These are phyloP conservation scores for Raphanus sativus DNA, from an alignment of 345 rosid species.

Conservation along the genomic window DNA sequence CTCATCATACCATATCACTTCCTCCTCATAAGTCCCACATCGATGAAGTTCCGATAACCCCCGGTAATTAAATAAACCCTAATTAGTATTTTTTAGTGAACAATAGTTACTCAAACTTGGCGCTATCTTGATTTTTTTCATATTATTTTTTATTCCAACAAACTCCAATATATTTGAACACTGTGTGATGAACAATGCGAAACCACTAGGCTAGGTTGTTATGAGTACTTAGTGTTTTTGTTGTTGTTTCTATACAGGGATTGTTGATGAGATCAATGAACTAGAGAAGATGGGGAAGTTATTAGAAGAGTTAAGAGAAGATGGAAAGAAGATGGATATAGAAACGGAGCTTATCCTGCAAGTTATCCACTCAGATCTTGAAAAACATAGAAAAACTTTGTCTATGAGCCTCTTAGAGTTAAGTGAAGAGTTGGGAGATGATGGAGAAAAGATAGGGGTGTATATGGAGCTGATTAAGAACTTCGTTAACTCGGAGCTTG, in stretches of 20 bases:
- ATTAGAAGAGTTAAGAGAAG: constrained; percentile 16
- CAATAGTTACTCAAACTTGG: too few species aligned
- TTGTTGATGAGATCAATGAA: background rate
- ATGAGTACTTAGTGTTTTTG: background rate
- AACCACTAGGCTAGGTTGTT: background rate
- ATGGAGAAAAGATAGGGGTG: background rate
- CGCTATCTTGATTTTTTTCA: too few species aligned
- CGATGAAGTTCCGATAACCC: background rate
- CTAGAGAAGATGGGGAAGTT: constrained; percentile 5
- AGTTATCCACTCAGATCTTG: background rate
- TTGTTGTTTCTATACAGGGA: background rate
- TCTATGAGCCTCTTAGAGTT: background rate
- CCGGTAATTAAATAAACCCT: constrained; percentile 7
- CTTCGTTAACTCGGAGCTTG: background rate
- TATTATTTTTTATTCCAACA: background rate
- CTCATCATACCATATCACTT: background rate
- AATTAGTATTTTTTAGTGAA: background rate
- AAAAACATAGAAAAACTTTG: constrained; percentile 6
- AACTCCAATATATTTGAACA: background rate
- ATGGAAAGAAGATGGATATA: constrained; percentile 11
- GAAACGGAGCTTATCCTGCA: constrained; percentile 5
- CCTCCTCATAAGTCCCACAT: background rate
- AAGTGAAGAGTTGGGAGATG: constrained; percentile 12
- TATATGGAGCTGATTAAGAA: background rate
- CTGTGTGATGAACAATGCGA: background rate